Percentiles rank a stretch among this genome's conserved stretches.
Conservation (phyloP, 192 early-diverging fungal species). For the Phlyctochytrium arcticum region DNA sequence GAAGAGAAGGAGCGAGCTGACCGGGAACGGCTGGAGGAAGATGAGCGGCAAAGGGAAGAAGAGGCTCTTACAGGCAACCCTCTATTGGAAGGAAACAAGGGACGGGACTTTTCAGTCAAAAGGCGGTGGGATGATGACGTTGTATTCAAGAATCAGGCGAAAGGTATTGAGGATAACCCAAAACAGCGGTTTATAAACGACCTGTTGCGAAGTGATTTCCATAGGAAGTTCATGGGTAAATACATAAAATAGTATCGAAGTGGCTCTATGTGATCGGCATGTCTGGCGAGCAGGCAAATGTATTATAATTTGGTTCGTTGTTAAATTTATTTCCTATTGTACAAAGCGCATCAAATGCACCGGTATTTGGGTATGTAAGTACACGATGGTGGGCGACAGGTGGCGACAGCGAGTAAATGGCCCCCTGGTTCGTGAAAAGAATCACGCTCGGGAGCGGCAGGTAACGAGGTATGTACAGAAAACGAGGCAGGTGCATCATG, state of each 20-base stretch:
- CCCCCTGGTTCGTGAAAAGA: no score
- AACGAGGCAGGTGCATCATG: no score
- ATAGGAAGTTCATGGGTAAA: constrained; percentile 93
- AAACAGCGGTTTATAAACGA: constrained; percentile 98
- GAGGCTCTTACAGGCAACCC: constrained; percentile 78
- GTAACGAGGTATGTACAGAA: no score
- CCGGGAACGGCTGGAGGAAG: constrained; percentile 60
- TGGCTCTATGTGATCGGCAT: no score
- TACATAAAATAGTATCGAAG: constrained; percentile 31
- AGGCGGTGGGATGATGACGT: constrained; percentile 98
- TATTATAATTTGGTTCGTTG: no score
- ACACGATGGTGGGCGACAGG: no score
- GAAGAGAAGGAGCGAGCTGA: constrained; percentile 84
- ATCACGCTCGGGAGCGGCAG: no score
- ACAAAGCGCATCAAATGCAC: no score
- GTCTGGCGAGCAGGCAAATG: no score
- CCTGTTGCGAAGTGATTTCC: constrained; percentile 92
- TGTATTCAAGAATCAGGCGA: constrained; percentile 95
- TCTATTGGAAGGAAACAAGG: constrained; percentile 46
- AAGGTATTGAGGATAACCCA: constrained; percentile 77
- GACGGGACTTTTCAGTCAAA: constrained; percentile 76
- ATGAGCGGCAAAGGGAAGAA: constrained; percentile 54
- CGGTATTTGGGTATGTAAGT: no score
- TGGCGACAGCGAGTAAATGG: no score
- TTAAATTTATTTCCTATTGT: no score